A percentile compares a stretch with the other conserved stretches of the same genome.
These are phyloP conservation scores for Verticillium nonalfalfae DNA, from an alignment of 2,329 filamentous ascomycete species.

Conservation along the genomic window DNA sequence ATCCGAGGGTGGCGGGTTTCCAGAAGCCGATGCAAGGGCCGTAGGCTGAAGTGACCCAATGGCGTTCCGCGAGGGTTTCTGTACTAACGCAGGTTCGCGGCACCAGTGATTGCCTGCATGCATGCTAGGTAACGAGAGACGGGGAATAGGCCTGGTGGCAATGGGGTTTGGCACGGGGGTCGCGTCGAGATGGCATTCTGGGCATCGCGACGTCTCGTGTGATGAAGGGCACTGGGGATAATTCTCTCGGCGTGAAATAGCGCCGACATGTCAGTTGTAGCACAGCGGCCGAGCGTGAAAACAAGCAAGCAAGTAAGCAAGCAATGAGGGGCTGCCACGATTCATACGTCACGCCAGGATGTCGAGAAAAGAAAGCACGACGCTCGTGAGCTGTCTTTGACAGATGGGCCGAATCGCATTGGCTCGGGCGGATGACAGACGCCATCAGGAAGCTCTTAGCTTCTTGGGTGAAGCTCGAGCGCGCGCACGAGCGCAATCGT, in stretches of 20 bases:
- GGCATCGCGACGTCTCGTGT: no score
- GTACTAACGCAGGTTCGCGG: constrained; percentile 2
- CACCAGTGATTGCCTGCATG: neutral
- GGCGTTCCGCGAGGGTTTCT: neutral
- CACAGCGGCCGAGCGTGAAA: no score
- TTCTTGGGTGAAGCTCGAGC: no score
- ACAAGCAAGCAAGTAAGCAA: neutral
- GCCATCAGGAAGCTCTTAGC: neutral
- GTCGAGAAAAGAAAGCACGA: neutral
- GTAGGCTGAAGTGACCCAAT: neutral
- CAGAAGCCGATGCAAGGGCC: constrained; percentile 1
- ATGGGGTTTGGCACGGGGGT: neutral
- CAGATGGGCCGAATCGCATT: neutral
- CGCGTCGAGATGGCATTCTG: neutral
- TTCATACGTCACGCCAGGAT: neutral
- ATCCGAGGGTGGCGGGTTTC: neutral
- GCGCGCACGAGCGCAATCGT: no score
- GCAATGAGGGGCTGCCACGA: neutral
- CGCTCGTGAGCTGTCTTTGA: neutral
- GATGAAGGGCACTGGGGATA: no score
- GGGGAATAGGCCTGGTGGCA: neutral
- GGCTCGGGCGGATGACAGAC: neutral
- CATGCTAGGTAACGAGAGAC: neutral
- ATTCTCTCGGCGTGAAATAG: no score
- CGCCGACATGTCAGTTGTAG: no score